phyloP scores from a whole-genome alignment of 148 eudicot genomes.

The Vaccinium corymbosum region DNA sequence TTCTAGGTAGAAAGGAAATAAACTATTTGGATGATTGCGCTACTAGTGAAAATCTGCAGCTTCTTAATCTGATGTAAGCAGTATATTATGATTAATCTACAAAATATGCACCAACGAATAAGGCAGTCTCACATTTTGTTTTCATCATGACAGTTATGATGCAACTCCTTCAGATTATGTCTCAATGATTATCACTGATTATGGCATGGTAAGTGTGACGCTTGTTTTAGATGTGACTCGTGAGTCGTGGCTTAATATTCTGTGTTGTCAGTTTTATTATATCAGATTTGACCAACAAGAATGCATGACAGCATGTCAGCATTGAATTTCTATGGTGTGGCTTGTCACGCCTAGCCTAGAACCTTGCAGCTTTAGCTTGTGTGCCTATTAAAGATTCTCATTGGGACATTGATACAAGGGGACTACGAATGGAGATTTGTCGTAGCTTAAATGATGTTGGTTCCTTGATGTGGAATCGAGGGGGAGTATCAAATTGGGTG shows the following conservation, averaged over 20 bases:
- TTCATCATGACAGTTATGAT: constrained; percentile 57
- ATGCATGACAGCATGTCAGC: not conserved
- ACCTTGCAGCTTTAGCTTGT: not conserved
- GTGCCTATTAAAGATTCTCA: not conserved
- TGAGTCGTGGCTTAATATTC: not conserved
- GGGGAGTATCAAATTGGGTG: not conserved
- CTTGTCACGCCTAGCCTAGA: not conserved
- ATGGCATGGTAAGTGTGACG: constrained; percentile 81
- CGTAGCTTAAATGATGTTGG: not conserved
- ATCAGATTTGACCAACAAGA: not conserved
- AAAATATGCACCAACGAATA: not conserved
- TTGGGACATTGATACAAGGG: not conserved
- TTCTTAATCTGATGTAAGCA: constrained; percentile 79
- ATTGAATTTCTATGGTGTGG: not conserved
- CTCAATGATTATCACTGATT: constrained; percentile 93
- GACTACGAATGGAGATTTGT: not conserved
- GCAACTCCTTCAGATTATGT: constrained; percentile 93
- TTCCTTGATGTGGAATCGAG: not conserved
- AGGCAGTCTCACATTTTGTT: constrained; percentile 6
- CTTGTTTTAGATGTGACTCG: not conserved
- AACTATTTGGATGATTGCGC: constrained; percentile 65
- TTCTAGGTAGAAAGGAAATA: constrained; percentile 70
- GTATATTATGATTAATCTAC: not conserved
- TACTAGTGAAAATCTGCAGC: constrained; percentile 66
- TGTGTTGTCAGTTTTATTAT: not conserved